These are phyloP conservation scores for Mucor plumbeus DNA, from an alignment of 371 early-diverging fungal genomes.

Conservation along the genomic window DNA sequence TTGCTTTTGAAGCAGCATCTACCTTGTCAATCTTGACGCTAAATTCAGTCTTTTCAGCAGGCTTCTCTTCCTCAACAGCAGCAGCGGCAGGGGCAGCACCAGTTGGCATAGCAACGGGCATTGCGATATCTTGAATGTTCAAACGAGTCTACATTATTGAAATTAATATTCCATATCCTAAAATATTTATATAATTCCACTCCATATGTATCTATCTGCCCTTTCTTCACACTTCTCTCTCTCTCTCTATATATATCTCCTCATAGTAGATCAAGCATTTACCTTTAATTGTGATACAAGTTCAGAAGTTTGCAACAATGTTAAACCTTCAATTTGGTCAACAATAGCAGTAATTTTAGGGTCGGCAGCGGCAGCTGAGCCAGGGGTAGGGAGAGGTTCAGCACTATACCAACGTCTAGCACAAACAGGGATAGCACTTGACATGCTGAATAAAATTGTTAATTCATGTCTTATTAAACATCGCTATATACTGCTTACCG, in stretches of 20 bases:
- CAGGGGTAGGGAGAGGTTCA: constrained; percentile 65
- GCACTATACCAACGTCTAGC: constrained; percentile 52
- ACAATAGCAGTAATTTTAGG: constrained; percentile 87
- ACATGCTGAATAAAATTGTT: constrained; percentile 23
- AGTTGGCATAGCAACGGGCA: constrained; percentile 80
- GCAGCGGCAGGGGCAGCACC: constrained; percentile 71
- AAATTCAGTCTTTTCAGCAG: constrained; percentile 92
- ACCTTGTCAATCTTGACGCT: constrained; percentile 95
- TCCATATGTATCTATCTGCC: too few relatives aligned
- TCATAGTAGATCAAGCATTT: constrained; percentile 10
- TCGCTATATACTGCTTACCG: constrained; percentile 33
- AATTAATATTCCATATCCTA: background rate
- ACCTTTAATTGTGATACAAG: constrained; percentile 91
- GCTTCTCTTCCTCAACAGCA: constrained; percentile 81
- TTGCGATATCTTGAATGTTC: constrained; percentile 92
- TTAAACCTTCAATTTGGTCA: constrained; percentile 86
- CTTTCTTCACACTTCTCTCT: background rate
- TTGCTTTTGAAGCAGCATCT: constrained; percentile 94
- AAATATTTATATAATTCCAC: too few relatives aligned
- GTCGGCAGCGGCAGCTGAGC: constrained; percentile 55
- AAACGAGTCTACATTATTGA: constrained; percentile 66
- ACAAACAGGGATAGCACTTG: constrained; percentile 35
- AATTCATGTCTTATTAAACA: background rate
- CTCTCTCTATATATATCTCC: background rate
- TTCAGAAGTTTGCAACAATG: constrained; percentile 90